phyloP scores from a whole-genome alignment of 2,329 filamentous ascomycete species.

The Fusarium scirpi region DNA sequence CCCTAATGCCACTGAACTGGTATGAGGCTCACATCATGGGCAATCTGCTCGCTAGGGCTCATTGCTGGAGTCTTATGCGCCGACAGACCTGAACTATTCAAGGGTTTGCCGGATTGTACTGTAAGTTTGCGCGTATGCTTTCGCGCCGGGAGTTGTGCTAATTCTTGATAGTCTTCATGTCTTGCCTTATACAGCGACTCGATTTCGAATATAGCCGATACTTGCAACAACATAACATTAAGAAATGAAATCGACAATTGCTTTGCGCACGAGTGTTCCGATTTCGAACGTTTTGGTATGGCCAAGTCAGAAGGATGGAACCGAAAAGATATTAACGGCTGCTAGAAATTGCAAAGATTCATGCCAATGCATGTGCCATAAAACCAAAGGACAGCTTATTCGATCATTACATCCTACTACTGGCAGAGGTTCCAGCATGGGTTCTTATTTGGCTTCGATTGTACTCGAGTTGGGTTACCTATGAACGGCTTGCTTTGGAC shows the following conservation, averaged over 20 bases:
- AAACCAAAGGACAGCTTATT: constrained; percentile 49
- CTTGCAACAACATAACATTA: constrained; percentile 21
- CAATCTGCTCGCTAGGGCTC: constrained; percentile 31
- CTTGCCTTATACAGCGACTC: constrained; percentile 11
- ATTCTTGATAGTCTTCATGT: constrained; percentile 16
- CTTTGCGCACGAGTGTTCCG: constrained; percentile 30
- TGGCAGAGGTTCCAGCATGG: constrained; percentile 53
- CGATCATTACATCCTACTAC: constrained; percentile 52
- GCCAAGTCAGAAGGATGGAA: neutral
- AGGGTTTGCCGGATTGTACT: constrained; percentile 24
- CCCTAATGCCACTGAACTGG: constrained; percentile 36
- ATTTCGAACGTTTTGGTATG: constrained; percentile 41
- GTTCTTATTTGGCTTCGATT: constrained; percentile 53
- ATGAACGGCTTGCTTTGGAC: constrained; percentile 51
- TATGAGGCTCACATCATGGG: constrained; percentile 39
- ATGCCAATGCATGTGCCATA: constrained; percentile 51
- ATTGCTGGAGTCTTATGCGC: constrained; percentile 28
- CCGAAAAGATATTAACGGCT: constrained; percentile 4
- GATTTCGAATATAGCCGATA: constrained; percentile 10
- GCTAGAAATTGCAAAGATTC: constrained; percentile 49
- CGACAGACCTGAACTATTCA: constrained; percentile 21
- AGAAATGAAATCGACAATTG: constrained; percentile 26
- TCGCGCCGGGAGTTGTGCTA: neutral
- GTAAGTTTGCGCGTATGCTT: constrained; percentile 3
- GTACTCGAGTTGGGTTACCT: constrained; percentile 52